Percentiles rank a stretch among this genome's conserved stretches.
Conservation (phyloP, 352 stramenopile species). For the Globisporangium rhizosaccharum region DNA sequence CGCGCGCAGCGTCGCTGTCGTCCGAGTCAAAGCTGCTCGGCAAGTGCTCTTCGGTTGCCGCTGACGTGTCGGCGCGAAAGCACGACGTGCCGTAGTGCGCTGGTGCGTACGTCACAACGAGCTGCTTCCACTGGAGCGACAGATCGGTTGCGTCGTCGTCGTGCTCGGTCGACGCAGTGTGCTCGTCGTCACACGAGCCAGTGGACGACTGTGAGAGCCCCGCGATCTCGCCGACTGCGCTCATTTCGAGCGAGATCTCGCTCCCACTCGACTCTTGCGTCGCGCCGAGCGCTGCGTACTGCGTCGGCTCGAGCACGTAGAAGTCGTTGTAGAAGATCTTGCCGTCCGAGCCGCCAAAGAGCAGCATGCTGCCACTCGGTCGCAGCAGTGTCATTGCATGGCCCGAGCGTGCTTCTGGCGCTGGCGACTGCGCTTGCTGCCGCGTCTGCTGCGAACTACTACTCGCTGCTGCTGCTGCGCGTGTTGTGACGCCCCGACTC, state of each 20-base stretch:
- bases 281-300: constrained; percentile 2
- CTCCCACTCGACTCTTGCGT: constrained; percentile 3
- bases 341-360: constrained; percentile 62
- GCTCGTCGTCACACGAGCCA: constrained; percentile 1
- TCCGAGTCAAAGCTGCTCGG: constrained; percentile 18
- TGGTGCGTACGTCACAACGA: constrained; percentile 33
- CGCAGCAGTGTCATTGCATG: constrained; percentile 54
- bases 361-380: constrained; percentile 37
- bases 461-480: background rate
- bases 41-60: constrained; percentile 9
- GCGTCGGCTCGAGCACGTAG: constrained; percentile 9
- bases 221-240: constrained; percentile 11
- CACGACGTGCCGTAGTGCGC: constrained; percentile 13
- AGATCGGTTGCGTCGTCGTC: background rate
- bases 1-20: background rate
- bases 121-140: constrained; percentile 45
- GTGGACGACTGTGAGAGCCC: constrained; percentile 8
- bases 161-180: background rate
- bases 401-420: constrained; percentile 26
- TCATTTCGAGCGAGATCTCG: constrained; percentile 9
- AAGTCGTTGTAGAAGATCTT: constrained; percentile 59
- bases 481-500: background rate
- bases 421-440: background rate
- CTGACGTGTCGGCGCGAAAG: constrained; percentile 6
- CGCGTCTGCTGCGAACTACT: background rate